Evolutionary conservation across 176 grass and related monocot species (phyloP), one percentile per base, ranked within the genome.

Genomic region (Bonia amplexicaulis): DNA sequence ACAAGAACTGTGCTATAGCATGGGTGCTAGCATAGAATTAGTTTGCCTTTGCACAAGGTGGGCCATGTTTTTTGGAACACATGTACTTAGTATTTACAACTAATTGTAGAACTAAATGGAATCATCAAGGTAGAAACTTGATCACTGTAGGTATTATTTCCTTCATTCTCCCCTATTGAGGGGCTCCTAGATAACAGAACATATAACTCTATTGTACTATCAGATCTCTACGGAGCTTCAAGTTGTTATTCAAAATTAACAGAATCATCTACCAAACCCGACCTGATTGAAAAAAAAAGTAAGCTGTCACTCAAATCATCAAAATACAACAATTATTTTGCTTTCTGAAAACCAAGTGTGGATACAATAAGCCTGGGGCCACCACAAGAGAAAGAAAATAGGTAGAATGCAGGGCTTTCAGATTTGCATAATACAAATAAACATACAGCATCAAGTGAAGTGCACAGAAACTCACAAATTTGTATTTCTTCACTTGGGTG

Each of bases 401-500:
- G 12, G 12, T 20, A 60, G 13, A 79, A 68, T 33, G 75, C 15
- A 52, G 9, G 23, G 19, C 40, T 42, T 74, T 76, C 40, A 2
- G 11, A 41, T 54, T 74, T 76, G 26, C 6, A 17, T 10, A 53
- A 83, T 79, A 14, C 27, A 70, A 65, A 59, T 39, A 70, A 19
- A 60, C 15, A 72, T 41, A 40, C 16, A 67, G 27, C 25, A 71
- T 49, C 59, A 79, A 74, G 1, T 77, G 17, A 80, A 66, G 48
- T n/a, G 13, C 12, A 7, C 19, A 76, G 3, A 70, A 88, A 94
- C 90, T 88, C 69, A 99, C 93, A 82, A 82, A 87, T 93, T 94
- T 95, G 84, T 99, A 99, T 72, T 92, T 99, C 37, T 85, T 90
- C 69, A 99, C 96, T 85, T 99, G 91, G 19, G 93, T 96, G 54